Percentiles rank a stretch among this genome's conserved stretches.
phyloP scores from a whole-genome alignment of 306 rosid genomes.

The Citrullus colocynthis region DNA sequence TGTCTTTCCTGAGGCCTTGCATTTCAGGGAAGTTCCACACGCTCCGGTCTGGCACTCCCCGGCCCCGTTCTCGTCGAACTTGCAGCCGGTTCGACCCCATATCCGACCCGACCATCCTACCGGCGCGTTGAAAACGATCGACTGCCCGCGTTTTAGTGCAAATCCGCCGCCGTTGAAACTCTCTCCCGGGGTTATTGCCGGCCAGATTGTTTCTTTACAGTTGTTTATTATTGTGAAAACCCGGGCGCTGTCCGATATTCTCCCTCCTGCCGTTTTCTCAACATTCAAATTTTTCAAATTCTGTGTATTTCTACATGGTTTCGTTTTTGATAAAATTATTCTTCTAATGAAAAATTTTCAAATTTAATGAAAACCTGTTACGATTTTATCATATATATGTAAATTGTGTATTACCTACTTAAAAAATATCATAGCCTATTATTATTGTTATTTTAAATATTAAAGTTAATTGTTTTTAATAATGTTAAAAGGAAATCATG shows the following conservation, averaged over 20 bases:
- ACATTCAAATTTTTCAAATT: too few relatives aligned
- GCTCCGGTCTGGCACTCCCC: conserved; percentile 59
- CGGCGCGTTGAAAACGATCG: conserved; percentile 47
- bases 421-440: too few relatives aligned
- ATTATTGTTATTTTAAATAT: too few relatives aligned
- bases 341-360: too few relatives aligned
- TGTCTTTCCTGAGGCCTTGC: conserved; percentile 44
- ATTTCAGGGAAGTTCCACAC: conserved; percentile 51
- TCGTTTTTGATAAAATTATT: too few relatives aligned
- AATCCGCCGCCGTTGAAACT: conserved; percentile 75
- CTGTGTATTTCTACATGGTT: too few relatives aligned
- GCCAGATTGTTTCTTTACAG: conserved; percentile 85
- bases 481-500: too few relatives aligned
- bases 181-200: conserved; percentile 55
- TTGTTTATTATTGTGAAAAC: conserved; percentile 62
- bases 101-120: conserved; percentile 70
- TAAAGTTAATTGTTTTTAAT: too few relatives aligned
- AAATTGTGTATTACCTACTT: too few relatives aligned
- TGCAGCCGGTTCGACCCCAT: conserved; percentile 91
- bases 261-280: conserved; percentile 27
- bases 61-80: conserved; percentile 43
- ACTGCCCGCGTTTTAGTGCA: conserved; percentile 43
- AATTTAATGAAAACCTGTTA: too few relatives aligned
- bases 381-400: too few relatives aligned
- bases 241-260: conserved; percentile 42